Evolutionary conservation across 2,329 filamentous ascomycete genomes (phyloP), one percentile per base, ranked within the genome.

Genomic region (Nemania sp.): DNA sequence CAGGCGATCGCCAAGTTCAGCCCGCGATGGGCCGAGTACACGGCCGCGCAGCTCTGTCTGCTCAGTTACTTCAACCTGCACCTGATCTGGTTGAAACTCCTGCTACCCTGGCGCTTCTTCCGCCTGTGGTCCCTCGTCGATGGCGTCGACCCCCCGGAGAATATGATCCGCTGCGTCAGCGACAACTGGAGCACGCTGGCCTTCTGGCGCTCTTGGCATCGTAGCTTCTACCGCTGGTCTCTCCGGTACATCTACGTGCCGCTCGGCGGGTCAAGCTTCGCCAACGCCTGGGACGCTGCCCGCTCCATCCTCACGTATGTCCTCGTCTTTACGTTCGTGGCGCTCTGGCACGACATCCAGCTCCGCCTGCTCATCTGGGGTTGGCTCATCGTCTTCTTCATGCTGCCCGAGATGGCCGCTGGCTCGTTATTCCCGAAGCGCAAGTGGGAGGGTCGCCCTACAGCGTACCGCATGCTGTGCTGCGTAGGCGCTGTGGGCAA

Each of bases 101-200:
- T 99, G 4, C 89, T 99, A 7, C 96, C 96, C 0, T 99, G 95
- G 94, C 92, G 96, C n/a, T 91, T 98, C 79, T 98, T 98, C 87
- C 92, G 97, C 4, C 89, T 99, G n/a, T 99, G 96, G 96, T 87
- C 93, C 0, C 87, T 99, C 3, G 78, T 94, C 18, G 96, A 99
- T 78, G 93, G 93, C 69, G 89, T 99, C 73, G 96, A 99, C 77
- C 93, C 96, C 0, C 95, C 96, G 0, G 96, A 99, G 82, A 99
- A 99, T 82, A 98, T 99, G 93, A 88, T 98, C 62, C 92, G 96
- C 73, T 99, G 97, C 81, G 93, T 98, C 81, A 94, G 90, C 77
- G 90, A 99, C 83, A 98, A 98, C 80, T 98, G 94, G 83, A 94
- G 92, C 71, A 92, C 93, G 0, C 86, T 94, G 47, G 90, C 91